Evolutionary conservation across 2,329 filamentous ascomycete genomes (phyloP), one percentile per base, ranked within the genome.

Genomic region (Scorias spongiosa): DNA sequence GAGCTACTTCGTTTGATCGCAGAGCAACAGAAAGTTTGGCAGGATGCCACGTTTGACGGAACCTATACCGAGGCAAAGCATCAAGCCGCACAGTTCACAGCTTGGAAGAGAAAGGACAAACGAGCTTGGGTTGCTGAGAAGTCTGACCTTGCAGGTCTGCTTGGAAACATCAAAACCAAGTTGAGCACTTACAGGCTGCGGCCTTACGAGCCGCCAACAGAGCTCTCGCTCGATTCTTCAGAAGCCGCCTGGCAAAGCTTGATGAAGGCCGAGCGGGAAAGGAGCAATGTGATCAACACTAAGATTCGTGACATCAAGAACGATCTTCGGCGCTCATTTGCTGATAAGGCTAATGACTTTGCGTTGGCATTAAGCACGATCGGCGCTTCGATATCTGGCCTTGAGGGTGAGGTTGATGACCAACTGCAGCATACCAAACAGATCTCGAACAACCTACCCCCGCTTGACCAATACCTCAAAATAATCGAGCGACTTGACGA

Each of bases 281-380:
- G 88, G 53, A 93, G 88, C 49, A 88, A 94, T 63, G 67, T 93
- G 54, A 96, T 98, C 64, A 98, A 98, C 62, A 91, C 96, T 64
- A 95, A 87, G 6, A 98, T 98, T 54, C 76, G 91, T 70, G 91
- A 98, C 61, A 96, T 98, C 72, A 98, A 98, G 63, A 95, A 98
- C 61, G 81, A 80, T 10, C 76, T 98, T 28, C 83, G 91, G 41
- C 85, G 81, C 57, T 86, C 84, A 1, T 98, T 98, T 62, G 91
- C 91, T 12, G 88, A 96, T 66, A 96, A 95, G 67, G 91, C 91
- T 48, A 98, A 98, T 58, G 89, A 96, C 64, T 95, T 98, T 66
- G 91, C 91, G 8, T 72, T 95, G 53, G 88, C 91, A 4, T 75
- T 98, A 47, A 94, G 94, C 63, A 95, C 91, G 0, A 81, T 98